Evolutionary conservation across 768 basidiomycete genomes (phyloP), one percentile per base, ranked within the genome.

Genomic region (Leucocoprinus sp.): DNA sequence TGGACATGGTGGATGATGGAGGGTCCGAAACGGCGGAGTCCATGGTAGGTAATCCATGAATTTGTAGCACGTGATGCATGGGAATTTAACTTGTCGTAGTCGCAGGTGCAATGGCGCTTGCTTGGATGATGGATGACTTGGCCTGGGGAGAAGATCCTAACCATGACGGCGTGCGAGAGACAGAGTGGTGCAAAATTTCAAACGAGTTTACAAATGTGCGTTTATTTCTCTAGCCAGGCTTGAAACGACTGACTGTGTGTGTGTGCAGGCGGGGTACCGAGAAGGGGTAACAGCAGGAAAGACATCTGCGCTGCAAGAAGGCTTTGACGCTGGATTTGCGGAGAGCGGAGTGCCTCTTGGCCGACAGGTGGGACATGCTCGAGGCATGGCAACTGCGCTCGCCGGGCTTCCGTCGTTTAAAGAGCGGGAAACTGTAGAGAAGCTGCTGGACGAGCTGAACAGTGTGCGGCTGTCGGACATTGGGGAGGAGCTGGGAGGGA

Each of bases 201-300:
- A 70, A 71, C 1, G 75, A 79, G 27, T 89, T 87, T 59, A 82
- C 78, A 15, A 86, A 82, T 55, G 86, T 85, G 62, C 38, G 71
- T 47, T 4, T 40, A 43, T 21, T n/a, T 18, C 38, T n/a, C n/a
- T n/a, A n/a, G n/a, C n/a, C n/a, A n/a, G n/a, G n/a, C n/a, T n/a
- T n/a, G n/a, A n/a, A n/a, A n/a, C n/a, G n/a, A n/a, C n/a, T n/a
- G n/a, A n/a, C n/a, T n/a, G n/a, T n/a, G n/a, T n/a, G n/a, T n/a
- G n/a, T n/a, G n/a, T n/a, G n/a, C 21, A 96, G 95, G 80, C 80
- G 14, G 95, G 95, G 2, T 97, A 97, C 57, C 80, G 95, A n/a
- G 93, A 97, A 64, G 95, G 95, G 5, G 95, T 98, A 55, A 86
- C 82, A 0, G 80, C 84, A 3, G 95, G 95, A 2, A 98, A 97